A percentile compares a stretch with the other conserved stretches of the same genome.
phyloP scores from a whole-genome alignment of 495 filamentous ascomycete genomes.

The Daldinia caldariorum region DNA sequence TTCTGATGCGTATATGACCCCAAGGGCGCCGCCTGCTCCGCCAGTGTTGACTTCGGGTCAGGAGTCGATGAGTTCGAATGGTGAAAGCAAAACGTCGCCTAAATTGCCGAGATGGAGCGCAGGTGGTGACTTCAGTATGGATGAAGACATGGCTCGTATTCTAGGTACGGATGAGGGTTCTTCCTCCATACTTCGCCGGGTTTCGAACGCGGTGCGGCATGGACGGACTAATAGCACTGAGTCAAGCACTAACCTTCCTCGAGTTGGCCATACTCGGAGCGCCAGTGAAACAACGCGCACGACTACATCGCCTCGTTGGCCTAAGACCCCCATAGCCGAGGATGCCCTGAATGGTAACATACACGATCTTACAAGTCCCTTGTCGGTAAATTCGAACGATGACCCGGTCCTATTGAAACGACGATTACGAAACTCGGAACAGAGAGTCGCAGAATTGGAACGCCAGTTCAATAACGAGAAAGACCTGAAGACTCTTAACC shows the following conservation, averaged over 20 bases:
- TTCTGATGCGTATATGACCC: constrained; percentile 70
- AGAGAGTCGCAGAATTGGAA: constrained; percentile 85
- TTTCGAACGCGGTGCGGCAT: constrained; percentile 93
- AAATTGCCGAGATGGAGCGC: constrained; percentile 77
- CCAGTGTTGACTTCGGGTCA: constrained; percentile 62
- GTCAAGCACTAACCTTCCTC: constrained; percentile 56
- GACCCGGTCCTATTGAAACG: constrained; percentile 77
- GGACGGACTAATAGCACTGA: constrained; percentile 83
- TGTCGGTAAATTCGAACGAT: constrained; percentile 69
- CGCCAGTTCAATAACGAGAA: constrained; percentile 72
- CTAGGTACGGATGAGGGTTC: constrained; percentile 73
- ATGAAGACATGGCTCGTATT: constrained; percentile 89
- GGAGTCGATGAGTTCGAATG: constrained; percentile 64
- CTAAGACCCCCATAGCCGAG: constrained; percentile 77
- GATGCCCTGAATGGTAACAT: constrained; percentile 60
- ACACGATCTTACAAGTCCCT: constrained; percentile 79
- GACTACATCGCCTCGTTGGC: constrained; percentile 69
- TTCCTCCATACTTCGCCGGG: constrained; percentile 81
- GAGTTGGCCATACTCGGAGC: constrained; percentile 60
- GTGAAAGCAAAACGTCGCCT: constrained; percentile 70
- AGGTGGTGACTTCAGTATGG: constrained; percentile 83
- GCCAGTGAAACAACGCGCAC: constrained; percentile 67
- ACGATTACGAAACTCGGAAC: constrained; percentile 81
- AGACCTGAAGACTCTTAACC: constrained; percentile 84
- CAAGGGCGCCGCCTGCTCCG: constrained; percentile 68